Evolutionary conservation across 495 filamentous ascomycete species (phyloP), one percentile per base, ranked within the genome.

Genomic region (Penicillium ochrochloron): DNA sequence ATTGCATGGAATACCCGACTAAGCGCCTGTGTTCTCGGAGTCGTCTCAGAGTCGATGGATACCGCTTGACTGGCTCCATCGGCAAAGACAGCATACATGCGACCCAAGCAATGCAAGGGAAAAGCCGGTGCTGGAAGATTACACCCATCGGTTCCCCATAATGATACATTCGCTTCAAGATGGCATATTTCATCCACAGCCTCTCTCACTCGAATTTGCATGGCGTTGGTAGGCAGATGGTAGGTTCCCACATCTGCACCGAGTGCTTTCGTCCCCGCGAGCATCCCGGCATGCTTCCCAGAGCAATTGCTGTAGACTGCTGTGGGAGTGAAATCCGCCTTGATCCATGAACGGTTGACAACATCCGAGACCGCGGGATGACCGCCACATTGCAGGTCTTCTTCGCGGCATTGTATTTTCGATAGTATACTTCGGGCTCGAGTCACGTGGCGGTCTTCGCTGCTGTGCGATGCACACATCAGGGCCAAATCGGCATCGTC

Each of bases 391-490:
- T 71, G 68, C 9, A 82, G 70, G 44, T 44, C 25, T 2, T 29
- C 25, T 29, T 58, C 56, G 15, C 21, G 10, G 56, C 35, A 58
- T 29, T 31, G 19, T 8, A 58, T 58, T 31, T 44, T 58, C 21
- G n/a, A 42, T 12, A 83, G 59, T 69, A 83, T 82, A 5, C 10
- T 27, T 5, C 60, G 72, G 2, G 75, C 75, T 2, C 74, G 73
- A 11, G 60, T n/a, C 9, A 58, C 37, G n/a, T 80, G 79, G 29
- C 64, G 58, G 1, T 78, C 73, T 66, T 83, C 77, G 59, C 78
- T 79, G 60, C 62, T 82, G 64, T 82, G 75, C n/a, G 79, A 81
- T 9, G 78, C 75, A 48, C 78, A 81, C 70, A 82, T 79, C 11
- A 81, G 64, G 0, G 78, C 79, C 2, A 82, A 57, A 15, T 82